Conservation (phyloP, 1,139 yeast genomes). For the Taiozyma sp. region DNA sequence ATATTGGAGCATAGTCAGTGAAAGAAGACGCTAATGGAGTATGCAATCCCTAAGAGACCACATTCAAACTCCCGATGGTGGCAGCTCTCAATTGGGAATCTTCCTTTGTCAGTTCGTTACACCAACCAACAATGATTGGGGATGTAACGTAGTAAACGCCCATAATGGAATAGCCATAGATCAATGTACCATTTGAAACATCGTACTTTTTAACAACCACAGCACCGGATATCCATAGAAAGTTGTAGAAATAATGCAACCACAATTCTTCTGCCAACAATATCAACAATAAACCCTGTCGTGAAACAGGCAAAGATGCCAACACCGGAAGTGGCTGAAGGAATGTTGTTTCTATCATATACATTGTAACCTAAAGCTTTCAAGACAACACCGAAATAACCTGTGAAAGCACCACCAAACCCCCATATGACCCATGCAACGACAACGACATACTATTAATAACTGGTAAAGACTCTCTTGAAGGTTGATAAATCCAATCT, state of each 20-base stretch:
- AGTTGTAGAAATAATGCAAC: constrained; percentile 1
- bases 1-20: constrained; percentile 14
- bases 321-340: constrained; percentile 39
- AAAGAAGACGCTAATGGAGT: constrained; percentile 9
- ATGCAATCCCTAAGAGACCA: constrained; percentile 13
- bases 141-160: constrained; percentile 15
- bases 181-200: constrained; percentile 13
- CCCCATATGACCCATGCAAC: constrained; percentile 11
- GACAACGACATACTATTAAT: constrained; percentile 7
- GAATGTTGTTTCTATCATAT: constrained; percentile 36
- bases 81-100: constrained; percentile 18
- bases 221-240: constrained; percentile 13
- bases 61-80: constrained; percentile 16
- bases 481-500: constrained; percentile 6
- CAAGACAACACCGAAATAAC: constrained; percentile 20
- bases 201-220: constrained; percentile 13
- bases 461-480: constrained; percentile 8
- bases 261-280: constrained; percentile 10
- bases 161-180: constrained; percentile 13
- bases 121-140: constrained; percentile 17
- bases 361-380: constrained; percentile 32
- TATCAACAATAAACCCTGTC: constrained; percentile 34
- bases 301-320: constrained; percentile 34
- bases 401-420: constrained; percentile 2
- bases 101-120: constrained; percentile 17